Evolutionary conservation across 2,329 filamentous ascomycete genomes (phyloP).

Genomic region (Aspergillus puulaauensis): DNA sequence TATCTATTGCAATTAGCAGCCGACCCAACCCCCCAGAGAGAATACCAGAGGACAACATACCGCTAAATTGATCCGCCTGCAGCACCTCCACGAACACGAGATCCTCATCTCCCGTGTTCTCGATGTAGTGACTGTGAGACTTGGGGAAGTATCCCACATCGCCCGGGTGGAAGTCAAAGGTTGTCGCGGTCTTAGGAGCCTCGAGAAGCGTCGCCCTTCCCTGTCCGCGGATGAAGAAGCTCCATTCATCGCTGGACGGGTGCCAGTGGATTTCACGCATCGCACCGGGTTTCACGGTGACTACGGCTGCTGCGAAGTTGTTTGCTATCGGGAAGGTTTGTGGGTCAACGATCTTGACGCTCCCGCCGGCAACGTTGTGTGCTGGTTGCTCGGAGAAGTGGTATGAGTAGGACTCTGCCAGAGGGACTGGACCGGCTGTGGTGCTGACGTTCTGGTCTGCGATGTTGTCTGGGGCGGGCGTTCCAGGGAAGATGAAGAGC

Average conservation of each 20-base stretch:
- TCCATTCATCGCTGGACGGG: constrained; percentile 76
- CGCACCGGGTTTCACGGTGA: constrained; percentile 69
- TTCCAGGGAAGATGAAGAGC: constrained; percentile 77
- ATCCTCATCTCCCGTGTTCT: constrained; percentile 73
- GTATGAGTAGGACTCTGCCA: constrained; percentile 66
- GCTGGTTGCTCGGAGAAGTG: constrained; percentile 70
- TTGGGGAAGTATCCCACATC: constrained; percentile 75
- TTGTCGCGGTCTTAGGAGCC: constrained; percentile 66
- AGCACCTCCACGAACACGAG: constrained; percentile 76
- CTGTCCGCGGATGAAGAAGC: constrained; percentile 71
- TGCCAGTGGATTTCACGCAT: constrained; percentile 84
- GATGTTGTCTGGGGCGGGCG: constrained; percentile 61
- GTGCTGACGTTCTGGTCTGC: constrained; percentile 61
- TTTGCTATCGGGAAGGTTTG: constrained; percentile 72
- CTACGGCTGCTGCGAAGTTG: constrained; percentile 70
- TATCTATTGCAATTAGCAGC: constrained; percentile 36
- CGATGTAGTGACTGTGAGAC: constrained; percentile 79
- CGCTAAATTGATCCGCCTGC: constrained; percentile 63
- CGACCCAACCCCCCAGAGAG: background rate
- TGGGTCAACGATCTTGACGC: constrained; percentile 74
- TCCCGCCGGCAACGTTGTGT: constrained; percentile 64
- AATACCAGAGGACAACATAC: constrained; percentile 16
- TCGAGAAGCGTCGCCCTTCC: constrained; percentile 75
- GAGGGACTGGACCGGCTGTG: constrained; percentile 65
- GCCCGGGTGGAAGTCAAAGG: constrained; percentile 73